Evolutionary conservation across 768 basidiomycete genomes (phyloP).

Genomic region (Xerocomellus intermedius): DNA sequence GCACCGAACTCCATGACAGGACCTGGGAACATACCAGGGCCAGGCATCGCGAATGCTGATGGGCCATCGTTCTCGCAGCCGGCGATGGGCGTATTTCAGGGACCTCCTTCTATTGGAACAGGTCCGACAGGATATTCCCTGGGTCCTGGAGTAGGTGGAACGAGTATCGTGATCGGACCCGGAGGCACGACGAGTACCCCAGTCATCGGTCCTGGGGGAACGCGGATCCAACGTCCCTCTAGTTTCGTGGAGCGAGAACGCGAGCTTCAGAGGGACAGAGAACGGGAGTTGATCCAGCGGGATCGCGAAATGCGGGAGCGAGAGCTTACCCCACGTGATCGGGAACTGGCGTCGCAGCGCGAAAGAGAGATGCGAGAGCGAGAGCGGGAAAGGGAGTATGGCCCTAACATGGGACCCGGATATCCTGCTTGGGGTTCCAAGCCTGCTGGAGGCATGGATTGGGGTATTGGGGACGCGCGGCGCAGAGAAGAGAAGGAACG

Average conservation of each 20-base stretch:
- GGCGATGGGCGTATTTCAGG: constrained; percentile 29
- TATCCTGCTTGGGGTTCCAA: constrained; percentile 36
- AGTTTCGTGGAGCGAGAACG: constrained; percentile 34
- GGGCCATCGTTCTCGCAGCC: constrained; percentile 23
- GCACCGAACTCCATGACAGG: constrained; percentile 4
- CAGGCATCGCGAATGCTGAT: constrained; percentile 14
- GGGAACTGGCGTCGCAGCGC: constrained; percentile 21
- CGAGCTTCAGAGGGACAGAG: constrained; percentile 23
- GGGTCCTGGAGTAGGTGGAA: constrained; percentile 18
- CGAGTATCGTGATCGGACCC: constrained; percentile 27
- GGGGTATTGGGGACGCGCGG: constrained; percentile 33
- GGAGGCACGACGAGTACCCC: constrained; percentile 22
- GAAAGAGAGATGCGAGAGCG: constrained; percentile 27
- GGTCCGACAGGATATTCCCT: constrained; percentile 20
- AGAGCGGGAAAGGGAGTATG: constrained; percentile 26
- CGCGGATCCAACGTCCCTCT: constrained; percentile 24
- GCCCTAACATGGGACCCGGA: constrained; percentile 21
- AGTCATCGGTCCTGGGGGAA: constrained; percentile 15
- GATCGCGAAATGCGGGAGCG: constrained; percentile 27
- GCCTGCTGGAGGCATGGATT: constrained; percentile 28
- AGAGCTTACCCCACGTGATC: constrained; percentile 21
- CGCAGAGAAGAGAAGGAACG: constrained; percentile 38
- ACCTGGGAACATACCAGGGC: constrained; percentile 5
- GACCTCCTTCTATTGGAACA: constrained; percentile 20
- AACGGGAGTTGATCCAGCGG: constrained; percentile 30